A percentile compares a stretch with the other conserved stretches of the same genome.
phyloP scores from a whole-genome alignment of 2,329 filamentous ascomycete genomes.

The Sordariomycetes sp. region DNA sequence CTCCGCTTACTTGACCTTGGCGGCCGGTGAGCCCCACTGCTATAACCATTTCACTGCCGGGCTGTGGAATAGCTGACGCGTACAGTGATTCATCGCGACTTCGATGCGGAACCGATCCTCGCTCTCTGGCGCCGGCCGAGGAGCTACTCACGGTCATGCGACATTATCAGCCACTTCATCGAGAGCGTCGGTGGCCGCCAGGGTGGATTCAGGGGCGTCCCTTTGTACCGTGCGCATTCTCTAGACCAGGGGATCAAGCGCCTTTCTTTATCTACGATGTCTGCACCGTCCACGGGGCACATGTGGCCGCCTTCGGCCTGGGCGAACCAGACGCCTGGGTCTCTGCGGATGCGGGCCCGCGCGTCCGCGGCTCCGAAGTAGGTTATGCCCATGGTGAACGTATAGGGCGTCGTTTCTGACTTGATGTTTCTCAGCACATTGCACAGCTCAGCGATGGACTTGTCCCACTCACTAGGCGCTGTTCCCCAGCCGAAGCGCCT shows the following conservation, averaged over 20 bases:
- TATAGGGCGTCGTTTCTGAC: not conserved
- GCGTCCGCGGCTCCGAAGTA: not conserved
- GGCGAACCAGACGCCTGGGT: not conserved
- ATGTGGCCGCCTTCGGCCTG: not conserved
- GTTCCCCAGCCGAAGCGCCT: conserved; percentile 1
- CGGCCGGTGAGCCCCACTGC: conserved; percentile 3
- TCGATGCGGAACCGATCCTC: not conserved
- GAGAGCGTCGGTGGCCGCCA: conserved; percentile 2
- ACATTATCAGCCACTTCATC: not conserved
- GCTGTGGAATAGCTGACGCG: not conserved
- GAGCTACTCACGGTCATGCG: not conserved
- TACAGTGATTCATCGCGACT: not conserved
- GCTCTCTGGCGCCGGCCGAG: not conserved
- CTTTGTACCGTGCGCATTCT: not conserved
- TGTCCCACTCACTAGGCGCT: not conserved
- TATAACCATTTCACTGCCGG: not conserved
- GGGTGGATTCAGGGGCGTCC: not conserved
- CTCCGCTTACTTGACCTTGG: conserved; percentile 7
- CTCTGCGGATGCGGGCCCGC: not conserved
- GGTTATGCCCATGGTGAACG: not conserved
- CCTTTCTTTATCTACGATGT: conserved; percentile 1
- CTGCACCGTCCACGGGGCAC: not conserved
- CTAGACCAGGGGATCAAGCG: conserved; percentile 1
- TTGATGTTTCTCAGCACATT: not conserved
- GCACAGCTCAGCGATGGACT: not conserved